Percentiles rank a stretch among this genome's conserved stretches.
Evolutionary conservation across 116 monocot species (phyloP).

Genomic region (Dioscorea cayenensis): DNA sequence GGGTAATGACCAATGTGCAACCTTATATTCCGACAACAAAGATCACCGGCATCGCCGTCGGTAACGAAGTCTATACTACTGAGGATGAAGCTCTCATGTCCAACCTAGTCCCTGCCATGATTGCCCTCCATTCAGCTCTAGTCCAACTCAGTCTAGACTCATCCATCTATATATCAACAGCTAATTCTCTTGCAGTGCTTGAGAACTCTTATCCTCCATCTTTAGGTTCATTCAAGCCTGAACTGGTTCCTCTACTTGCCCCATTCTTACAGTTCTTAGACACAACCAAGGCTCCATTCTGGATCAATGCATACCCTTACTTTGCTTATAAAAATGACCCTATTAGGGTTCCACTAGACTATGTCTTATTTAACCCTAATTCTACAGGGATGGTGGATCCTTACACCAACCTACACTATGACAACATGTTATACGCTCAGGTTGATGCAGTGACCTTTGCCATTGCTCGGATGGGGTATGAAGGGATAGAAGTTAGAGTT

Average conservation of each 20-base stretch:
- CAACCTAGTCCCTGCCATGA: slow-evolving; percentile 71
- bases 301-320: slow-evolving; percentile 94
- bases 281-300: slow-evolving; percentile 51
- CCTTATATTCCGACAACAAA: slow-evolving; percentile 69
- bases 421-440: slow-evolving; percentile 86
- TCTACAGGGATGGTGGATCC: slow-evolving; percentile 38
- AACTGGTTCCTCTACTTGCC: slow-evolving; percentile 24
- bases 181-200: slow-evolving; percentile 56
- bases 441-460: slow-evolving; percentile 63
- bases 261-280: slow-evolving; percentile 48
- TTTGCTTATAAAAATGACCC: slow-evolving; percentile 88
- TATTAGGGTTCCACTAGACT: slow-evolving; percentile 38
- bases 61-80: slow-evolving; percentile 73
- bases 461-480: slow-evolving; percentile 34
- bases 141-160: slow-evolving; percentile 36
- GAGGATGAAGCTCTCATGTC: slow-evolving; percentile 39
- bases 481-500: slow-evolving; percentile 49
- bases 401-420: slow-evolving; percentile 47
- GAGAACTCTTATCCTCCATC: slow-evolving; percentile 74
- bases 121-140: slow-evolving; percentile 41
- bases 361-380: slow-evolving; percentile 52
- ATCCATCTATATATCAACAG: slow-evolving; percentile 46
- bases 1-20: slow-evolving; percentile 45
- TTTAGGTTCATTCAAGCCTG: slow-evolving; percentile 51
- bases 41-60: slow-evolving; percentile 74